Conservation (phyloP, 768 basidiomycete species). For the Phylloporus arenicola region DNA sequence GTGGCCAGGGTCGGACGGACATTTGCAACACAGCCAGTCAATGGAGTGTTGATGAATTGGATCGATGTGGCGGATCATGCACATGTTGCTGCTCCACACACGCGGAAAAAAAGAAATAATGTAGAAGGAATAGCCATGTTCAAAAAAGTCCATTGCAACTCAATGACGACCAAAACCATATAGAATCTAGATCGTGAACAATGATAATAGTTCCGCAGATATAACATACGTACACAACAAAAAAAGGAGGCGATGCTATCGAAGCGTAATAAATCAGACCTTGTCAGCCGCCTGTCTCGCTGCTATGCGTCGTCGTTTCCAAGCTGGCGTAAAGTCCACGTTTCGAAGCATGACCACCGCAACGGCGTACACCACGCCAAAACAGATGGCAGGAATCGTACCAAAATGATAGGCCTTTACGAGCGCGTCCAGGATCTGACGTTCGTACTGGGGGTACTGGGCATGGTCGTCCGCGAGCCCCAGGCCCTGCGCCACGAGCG, state of each 20-base stretch:
- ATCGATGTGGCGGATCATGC: conserved; percentile 12
- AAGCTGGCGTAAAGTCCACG: conserved; percentile 30
- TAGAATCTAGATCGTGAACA: conserved; percentile 1
- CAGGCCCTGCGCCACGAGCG: conserved; percentile 28
- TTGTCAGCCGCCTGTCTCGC: conserved; percentile 18
- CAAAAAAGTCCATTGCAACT: conserved; percentile 11
- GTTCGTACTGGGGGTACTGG: conserved; percentile 30
- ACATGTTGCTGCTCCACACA: neutral
- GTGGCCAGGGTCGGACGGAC: neutral
- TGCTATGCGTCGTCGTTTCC: conserved; percentile 30
- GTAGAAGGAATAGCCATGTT: neutral
- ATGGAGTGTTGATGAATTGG: conserved; percentile 14
- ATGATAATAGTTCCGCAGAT: conserved; percentile 11
- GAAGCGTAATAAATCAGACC: conserved; percentile 16
- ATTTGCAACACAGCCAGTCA: neutral
- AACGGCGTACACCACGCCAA: conserved; percentile 28
- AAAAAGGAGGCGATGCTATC: conserved; percentile 7
- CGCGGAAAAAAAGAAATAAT: neutral
- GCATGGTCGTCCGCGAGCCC: conserved; percentile 28
- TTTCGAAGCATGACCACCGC: conserved; percentile 28
- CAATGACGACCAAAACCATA: neutral
- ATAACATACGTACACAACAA: conserved; percentile 17
- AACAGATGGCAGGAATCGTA: conserved; percentile 30
- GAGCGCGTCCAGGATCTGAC: conserved; percentile 28
- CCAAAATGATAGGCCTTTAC: conserved; percentile 33